These are phyloP conservation scores for Phytophthora boehmeriae DNA, from an alignment of 352 stramenopile species.

Conservation along the genomic window DNA sequence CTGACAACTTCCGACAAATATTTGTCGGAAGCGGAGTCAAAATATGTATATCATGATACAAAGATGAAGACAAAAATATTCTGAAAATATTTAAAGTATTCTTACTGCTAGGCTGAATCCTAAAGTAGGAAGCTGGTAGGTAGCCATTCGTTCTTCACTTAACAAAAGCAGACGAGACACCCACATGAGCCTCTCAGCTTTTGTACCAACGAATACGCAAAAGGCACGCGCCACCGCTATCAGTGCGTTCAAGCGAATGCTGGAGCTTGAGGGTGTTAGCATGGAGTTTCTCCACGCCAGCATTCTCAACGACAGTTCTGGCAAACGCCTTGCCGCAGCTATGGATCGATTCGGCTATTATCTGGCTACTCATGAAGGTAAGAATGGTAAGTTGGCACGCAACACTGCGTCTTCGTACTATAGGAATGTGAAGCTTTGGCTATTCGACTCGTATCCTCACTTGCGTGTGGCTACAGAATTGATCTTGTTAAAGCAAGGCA, in stretches of 20 bases:
- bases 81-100: slow-evolving; percentile 7
- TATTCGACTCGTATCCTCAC: slow-evolving; percentile 6
- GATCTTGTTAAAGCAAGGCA: slow-evolving; percentile 2
- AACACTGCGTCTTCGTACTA: slow-evolving; percentile 13
- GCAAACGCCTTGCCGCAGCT: slow-evolving; percentile 1
- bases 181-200: slow-evolving; percentile 3
- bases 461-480: slow-evolving; percentile 7
- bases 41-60: slow-evolving; percentile 7
- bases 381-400: slow-evolving; percentile 11
- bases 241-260: slow-evolving; percentile 6
- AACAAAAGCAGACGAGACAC: not conserved
- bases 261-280: slow-evolving; percentile 4
- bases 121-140: not conserved
- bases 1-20: slow-evolving; percentile 7
- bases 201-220: slow-evolving; percentile 4
- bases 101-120: not conserved
- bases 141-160: not conserved
- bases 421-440: slow-evolving; percentile 11
- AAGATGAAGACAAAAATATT: slow-evolving; percentile 3
- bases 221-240: slow-evolving; percentile 8
- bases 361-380: slow-evolving; percentile 6
- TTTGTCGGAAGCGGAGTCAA: slow-evolving; percentile 4
- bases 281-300: slow-evolving; percentile 8
- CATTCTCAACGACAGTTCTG: not conserved
- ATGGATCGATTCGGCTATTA: slow-evolving; percentile 14